Percentiles rank a stretch among this genome's conserved stretches.
These are phyloP conservation scores for Debaryomycetaceae sp. DNA, from an alignment of 1,139 yeast genomes.

Conservation along the genomic window DNA sequence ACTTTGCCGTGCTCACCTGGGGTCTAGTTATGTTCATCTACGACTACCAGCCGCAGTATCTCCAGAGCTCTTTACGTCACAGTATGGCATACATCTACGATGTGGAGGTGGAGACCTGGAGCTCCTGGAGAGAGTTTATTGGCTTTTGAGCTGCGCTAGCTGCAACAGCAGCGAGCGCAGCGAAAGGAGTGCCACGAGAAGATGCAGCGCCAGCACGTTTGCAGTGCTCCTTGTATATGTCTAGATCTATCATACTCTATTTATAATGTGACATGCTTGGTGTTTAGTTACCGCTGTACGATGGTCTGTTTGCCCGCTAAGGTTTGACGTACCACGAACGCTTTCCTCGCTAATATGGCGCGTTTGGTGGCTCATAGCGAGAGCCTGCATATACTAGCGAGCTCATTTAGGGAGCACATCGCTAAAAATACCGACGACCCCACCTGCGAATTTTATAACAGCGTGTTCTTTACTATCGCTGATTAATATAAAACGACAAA, in stretches of 20 bases:
- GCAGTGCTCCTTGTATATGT: neutral
- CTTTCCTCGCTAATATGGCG: too few species aligned
- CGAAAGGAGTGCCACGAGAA: too few species aligned
- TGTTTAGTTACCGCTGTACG: too few species aligned
- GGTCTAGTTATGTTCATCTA: constrained; percentile 72
- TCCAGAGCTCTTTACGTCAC: constrained; percentile 66
- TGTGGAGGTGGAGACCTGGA: constrained; percentile 44
- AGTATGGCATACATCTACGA: constrained; percentile 74
- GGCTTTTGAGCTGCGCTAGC: constrained; percentile 24
- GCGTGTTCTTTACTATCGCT: constrained; percentile 4
- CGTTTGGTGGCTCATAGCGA: too few species aligned
- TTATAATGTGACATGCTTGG: neutral
- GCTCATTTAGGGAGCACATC: too few species aligned
- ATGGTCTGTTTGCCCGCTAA: too few species aligned
- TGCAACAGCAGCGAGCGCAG: too few species aligned
- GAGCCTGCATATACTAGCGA: too few species aligned
- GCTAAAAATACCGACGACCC: neutral
- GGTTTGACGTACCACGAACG: too few species aligned
- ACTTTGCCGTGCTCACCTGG: constrained; percentile 72
- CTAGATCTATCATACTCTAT: neutral
- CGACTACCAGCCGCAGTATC: constrained; percentile 57
- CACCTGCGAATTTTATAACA: neutral
- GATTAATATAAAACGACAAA: neutral
- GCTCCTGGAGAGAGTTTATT: constrained; percentile 41
- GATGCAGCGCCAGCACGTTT: too few species aligned